Evolutionary conservation across 768 basidiomycete genomes (phyloP).

Genomic region (Hydnum rufescens): DNA sequence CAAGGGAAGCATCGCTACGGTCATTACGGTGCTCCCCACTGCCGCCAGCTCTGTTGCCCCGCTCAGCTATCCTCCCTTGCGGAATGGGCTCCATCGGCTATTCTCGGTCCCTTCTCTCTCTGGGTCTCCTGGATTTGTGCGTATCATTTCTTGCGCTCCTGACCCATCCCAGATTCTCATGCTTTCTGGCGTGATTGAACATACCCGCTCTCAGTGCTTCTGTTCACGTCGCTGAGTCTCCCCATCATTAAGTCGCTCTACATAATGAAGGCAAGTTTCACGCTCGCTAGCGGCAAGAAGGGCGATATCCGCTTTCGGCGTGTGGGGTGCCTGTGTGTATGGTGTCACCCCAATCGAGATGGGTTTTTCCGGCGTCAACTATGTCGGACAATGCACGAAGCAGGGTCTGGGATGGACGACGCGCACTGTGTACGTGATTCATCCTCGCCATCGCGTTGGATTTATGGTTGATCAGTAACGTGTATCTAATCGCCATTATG

Average conservation of each 20-base stretch:
- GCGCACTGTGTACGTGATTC: background rate
- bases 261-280: background rate
- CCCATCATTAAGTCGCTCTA: background rate
- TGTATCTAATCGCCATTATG: background rate
- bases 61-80: too few relatives aligned
- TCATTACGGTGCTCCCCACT: too few relatives aligned
- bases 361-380: background rate
- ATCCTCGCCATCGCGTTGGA: background rate
- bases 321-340: background rate
- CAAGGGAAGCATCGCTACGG: too few relatives aligned
- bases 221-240: background rate
- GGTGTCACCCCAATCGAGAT: background rate
- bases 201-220: background rate
- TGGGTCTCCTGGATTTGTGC: background rate
- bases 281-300: background rate
- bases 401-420: background rate
- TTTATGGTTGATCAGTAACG: background rate
- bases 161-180: background rate
- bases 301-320: background rate
- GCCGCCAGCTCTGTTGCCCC: too few relatives aligned
- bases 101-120: background rate
- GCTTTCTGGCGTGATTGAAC: too few relatives aligned
- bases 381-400: background rate
- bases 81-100: background rate
- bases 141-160: background rate